These are phyloP conservation scores for Leishmania martiniquensis DNA, from an alignment of 208 protist genomes.

Conservation along the genomic window DNA sequence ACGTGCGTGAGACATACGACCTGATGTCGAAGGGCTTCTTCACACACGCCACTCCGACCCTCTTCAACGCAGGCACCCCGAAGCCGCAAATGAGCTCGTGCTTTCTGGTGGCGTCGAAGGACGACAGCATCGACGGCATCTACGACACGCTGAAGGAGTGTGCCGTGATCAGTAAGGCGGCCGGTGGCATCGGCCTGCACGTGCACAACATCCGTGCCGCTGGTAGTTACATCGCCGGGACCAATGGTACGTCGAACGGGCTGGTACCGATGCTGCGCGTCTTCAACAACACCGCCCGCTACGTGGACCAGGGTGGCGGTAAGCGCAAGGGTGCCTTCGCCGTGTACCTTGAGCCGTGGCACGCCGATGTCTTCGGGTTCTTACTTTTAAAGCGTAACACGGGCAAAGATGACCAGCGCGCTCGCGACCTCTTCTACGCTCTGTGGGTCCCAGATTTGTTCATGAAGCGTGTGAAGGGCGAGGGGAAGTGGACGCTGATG, in stretches of 20 bases:
- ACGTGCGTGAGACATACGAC: slow-evolving; percentile 97
- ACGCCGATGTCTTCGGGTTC: slow-evolving; percentile 99
- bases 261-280: slow-evolving; percentile 99
- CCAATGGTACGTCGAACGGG: slow-evolving; percentile 97
- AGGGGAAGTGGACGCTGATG: slow-evolving; percentile 97
- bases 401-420: slow-evolving; percentile 97
- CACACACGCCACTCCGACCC: slow-evolving; percentile 98
- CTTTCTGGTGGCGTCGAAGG: slow-evolving; percentile 98
- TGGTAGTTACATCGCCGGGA: slow-evolving; percentile 98
- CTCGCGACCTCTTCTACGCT: slow-evolving; percentile 99
- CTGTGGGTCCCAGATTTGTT: slow-evolving; percentile 99
- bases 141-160: slow-evolving; percentile 99
- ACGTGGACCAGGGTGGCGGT: slow-evolving; percentile 98
- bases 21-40: slow-evolving; percentile 95
- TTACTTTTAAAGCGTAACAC: slow-evolving; percentile 98
- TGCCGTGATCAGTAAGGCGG: slow-evolving; percentile 97
- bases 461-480: slow-evolving; percentile 98
- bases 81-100: slow-evolving; percentile 97
- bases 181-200: slow-evolving; percentile 98
- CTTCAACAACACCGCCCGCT: slow-evolving; percentile 99
- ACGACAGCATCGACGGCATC: slow-evolving; percentile 99
- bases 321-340: slow-evolving; percentile 99
- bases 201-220: slow-evolving; percentile 97
- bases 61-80: slow-evolving; percentile 98
- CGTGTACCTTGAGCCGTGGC: slow-evolving; percentile 99